A percentile compares a stretch with the other conserved stretches of the same genome.
Conservation (phyloP, 345 rosid genomes). For the Fremontodendron californicum region DNA sequence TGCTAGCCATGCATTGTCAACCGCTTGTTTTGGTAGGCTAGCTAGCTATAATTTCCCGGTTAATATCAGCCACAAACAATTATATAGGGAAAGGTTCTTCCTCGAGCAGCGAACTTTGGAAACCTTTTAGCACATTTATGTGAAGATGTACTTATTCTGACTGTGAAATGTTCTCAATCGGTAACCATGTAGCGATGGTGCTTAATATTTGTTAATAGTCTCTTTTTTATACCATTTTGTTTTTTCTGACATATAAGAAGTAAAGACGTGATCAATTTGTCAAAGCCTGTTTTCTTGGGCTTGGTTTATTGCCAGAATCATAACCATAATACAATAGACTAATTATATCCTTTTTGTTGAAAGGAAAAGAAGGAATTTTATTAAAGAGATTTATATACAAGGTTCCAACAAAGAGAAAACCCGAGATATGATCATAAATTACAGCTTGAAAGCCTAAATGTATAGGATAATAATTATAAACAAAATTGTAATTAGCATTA, state of each 20-base stretch:
- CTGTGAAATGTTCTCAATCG: neutral
- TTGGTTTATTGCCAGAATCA: neutral
- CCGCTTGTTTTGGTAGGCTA: neutral
- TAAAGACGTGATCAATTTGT: neutral
- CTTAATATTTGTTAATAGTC: too few relatives aligned
- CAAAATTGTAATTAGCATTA: too few relatives aligned
- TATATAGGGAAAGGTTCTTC: neutral
- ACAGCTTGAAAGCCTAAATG: too few relatives aligned
- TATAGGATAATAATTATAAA: too few relatives aligned
- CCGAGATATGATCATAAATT: too few relatives aligned
- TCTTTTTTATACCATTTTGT: too few relatives aligned
- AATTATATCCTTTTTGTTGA: neutral
- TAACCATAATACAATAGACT: too few relatives aligned
- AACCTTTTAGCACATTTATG: neutral
- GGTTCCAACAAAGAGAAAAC: neutral
- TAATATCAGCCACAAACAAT: neutral
- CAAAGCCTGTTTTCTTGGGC: neutral
- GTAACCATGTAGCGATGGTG: too few relatives aligned
- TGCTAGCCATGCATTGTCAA: neutral
- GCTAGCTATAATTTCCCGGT: neutral
- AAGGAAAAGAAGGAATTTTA: neutral
- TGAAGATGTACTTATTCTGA: neutral
- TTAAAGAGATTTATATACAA: neutral
- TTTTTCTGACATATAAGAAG: neutral
- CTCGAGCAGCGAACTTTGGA: neutral